Percentiles rank a stretch among this genome's conserved stretches.
Evolutionary conservation across 345 rosid genomes (phyloP).

Genomic region (Syzygium aromaticum): DNA sequence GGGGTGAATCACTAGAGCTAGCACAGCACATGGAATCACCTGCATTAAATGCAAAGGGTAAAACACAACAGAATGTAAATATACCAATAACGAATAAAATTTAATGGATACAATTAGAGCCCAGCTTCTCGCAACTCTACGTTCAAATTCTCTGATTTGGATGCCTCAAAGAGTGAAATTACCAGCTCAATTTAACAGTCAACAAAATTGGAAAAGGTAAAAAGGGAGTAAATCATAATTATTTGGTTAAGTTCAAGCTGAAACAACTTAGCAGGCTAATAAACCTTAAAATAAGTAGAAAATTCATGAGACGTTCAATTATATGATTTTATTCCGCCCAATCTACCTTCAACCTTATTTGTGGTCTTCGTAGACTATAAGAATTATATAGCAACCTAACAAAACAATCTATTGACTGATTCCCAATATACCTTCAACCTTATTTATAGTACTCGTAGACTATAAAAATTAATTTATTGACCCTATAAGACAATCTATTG

Average conservation of each 20-base stretch:
- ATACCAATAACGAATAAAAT: neutral
- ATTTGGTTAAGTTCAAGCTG: neutral
- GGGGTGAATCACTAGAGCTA: constrained; percentile 79
- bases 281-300: neutral
- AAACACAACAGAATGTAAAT: neutral
- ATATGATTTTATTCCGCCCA: neutral
- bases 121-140: neutral
- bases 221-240: neutral
- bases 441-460: neutral
- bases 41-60: constrained; percentile 17
- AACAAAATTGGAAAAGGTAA: neutral
- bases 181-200: neutral
- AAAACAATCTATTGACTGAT: neutral
- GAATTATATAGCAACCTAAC: neutral
- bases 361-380: neutral
- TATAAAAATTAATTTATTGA: neutral
- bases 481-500: neutral
- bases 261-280: neutral
- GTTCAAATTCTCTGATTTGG: neutral
- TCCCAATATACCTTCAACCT: neutral
- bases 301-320: neutral
- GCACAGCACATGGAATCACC: constrained; percentile 70
- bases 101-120: neutral
- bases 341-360: neutral
- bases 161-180: neutral